Evolutionary conservation across 2,329 filamentous ascomycete genomes (phyloP), one percentile per base, ranked within the genome.

Genomic region (Talaromyces atroroseus): DNA sequence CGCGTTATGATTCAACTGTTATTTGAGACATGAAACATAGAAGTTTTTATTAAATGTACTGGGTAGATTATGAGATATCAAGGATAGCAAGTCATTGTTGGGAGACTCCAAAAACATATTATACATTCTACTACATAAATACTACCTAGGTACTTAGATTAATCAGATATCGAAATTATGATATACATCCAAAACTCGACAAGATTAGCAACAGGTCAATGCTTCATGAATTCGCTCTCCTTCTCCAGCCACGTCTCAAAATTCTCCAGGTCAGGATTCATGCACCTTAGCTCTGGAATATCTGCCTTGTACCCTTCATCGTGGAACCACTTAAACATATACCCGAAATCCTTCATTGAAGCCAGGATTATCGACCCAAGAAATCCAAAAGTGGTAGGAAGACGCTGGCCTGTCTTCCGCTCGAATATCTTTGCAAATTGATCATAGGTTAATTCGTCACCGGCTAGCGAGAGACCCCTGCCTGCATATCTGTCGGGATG

Each of bases 241-340:
- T 74, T 70, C 64, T 69, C 67, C 60, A 82, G 58, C 76, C 78
- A 82, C 6, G 66, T 69, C 59, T 72, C 73, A 57, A 81, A 79
- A 52, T 76, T 69, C 64, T 75, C 74, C 64, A 82, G 61, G 21
- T 69, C 68, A 1, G 75, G 74, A 65, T 82, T 70, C 58, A 73
- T 65, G 58, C 68, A 68, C 65, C 66, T 75, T 61, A 78, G 57
- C 52, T 65, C 69, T 21, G 59, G 36, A 52, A 82, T 71, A 64
- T 82, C 74, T 5, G 72, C 77, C 7, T 68, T 69, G 62, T 76
- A 82, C 0, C 78, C 79, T 21, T 74, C 71, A 7, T 73, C 68
- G 48, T 67, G 66, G 57, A 82, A 82, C 79, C 80, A 82, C n/a
- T 69, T 67, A 47, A 78, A 74, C 78, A 81, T 81, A 10, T 67